Evolutionary conservation across 768 basidiomycete genomes (phyloP).

Genomic region (Rhizopogon vulgaris): DNA sequence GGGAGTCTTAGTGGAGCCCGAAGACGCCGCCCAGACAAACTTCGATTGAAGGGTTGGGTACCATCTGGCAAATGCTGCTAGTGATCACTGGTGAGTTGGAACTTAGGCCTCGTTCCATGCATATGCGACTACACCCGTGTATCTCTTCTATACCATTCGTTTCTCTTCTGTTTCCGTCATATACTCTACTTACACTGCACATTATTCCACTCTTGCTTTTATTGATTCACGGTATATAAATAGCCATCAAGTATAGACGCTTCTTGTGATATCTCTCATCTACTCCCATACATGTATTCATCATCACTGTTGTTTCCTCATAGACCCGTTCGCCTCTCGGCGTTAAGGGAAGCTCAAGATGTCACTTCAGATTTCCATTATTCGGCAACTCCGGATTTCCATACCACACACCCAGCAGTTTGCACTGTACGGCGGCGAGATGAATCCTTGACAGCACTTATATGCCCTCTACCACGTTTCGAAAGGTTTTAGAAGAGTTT

Average conservation of each 20-base stretch:
- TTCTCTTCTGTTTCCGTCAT: constrained; percentile 12
- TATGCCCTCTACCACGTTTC: too few relatives aligned
- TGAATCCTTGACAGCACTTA: too few relatives aligned
- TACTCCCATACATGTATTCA: not conserved
- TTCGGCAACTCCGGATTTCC: not conserved
- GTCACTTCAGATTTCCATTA: not conserved
- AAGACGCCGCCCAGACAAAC: constrained; percentile 48
- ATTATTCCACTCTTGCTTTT: constrained; percentile 9
- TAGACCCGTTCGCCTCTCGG: not conserved
- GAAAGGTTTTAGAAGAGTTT: too few relatives aligned
- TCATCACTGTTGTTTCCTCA: constrained; percentile 1
- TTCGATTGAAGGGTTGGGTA: constrained; percentile 57
- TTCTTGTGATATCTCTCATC: constrained; percentile 9
- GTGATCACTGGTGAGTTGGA: constrained; percentile 6
- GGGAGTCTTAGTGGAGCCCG: constrained; percentile 72
- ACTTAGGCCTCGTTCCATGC: not conserved
- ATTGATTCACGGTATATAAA: constrained; percentile 14
- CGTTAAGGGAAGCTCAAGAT: too few relatives aligned
- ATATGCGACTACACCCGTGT: constrained; percentile 7
- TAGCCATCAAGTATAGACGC: constrained; percentile 13
- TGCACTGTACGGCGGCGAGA: too few relatives aligned
- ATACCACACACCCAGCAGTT: too few relatives aligned
- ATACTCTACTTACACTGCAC: constrained; percentile 4
- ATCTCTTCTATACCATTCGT: constrained; percentile 20
- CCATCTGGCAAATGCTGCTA: constrained; percentile 66